Evolutionary conservation across 352 stramenopile genomes (phyloP).

Genomic region (Globisporangium alternatum): DNA sequence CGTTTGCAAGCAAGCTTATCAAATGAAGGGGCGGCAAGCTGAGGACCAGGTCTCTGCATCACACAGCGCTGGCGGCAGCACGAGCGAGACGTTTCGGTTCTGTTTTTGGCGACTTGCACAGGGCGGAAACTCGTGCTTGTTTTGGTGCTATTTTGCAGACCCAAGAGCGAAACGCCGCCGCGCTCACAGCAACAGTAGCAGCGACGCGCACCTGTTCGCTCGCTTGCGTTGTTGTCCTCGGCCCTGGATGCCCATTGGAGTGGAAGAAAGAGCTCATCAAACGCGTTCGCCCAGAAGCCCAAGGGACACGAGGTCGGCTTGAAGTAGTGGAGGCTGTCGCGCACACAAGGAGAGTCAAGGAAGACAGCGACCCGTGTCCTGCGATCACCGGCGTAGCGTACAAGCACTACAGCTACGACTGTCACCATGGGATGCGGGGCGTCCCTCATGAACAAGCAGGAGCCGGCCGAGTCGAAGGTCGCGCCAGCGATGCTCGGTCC

Average conservation of each 20-base stretch:
- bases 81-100: constrained; percentile 6
- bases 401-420: not conserved
- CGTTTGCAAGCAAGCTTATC: not conserved
- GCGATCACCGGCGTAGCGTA: not conserved
- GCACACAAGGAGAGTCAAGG: not conserved
- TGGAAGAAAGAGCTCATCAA: not conserved
- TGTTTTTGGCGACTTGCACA: constrained; percentile 1
- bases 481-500: constrained; percentile 20
- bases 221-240: not conserved
- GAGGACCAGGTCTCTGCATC: not conserved
- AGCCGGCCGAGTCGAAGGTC: constrained; percentile 45
- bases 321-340: not conserved
- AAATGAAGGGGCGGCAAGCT: not conserved
- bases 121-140: not conserved
- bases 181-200: not conserved
- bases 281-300: not conserved
- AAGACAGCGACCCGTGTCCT: not conserved
- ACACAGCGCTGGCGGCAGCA: not conserved
- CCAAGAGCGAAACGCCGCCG: constrained; percentile 2
- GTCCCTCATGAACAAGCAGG: constrained; percentile 51
- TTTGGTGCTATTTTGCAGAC: not conserved
- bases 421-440: constrained; percentile 61
- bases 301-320: not conserved
- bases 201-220: not conserved
- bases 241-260: not conserved